Evolutionary conservation across 1,284 basidiomycete species (phyloP).

Genomic region (Tranzscheliella williamsii): DNA sequence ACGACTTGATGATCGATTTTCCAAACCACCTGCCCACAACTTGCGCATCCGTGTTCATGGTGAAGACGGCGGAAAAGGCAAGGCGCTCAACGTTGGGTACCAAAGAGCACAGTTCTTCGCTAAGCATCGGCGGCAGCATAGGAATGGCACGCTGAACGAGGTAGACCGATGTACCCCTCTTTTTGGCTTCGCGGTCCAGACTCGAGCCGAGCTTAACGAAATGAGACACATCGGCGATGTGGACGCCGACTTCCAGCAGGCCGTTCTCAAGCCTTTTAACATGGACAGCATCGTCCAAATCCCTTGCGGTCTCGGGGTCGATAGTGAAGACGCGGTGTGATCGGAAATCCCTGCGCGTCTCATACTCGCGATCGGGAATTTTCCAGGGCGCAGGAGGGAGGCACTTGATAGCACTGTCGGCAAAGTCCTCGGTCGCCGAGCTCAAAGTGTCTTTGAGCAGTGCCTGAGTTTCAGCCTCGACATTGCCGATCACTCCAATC

Average conservation of each 20-base stretch:
- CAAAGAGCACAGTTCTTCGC: conserved; percentile 90
- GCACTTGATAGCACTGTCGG: conserved; percentile 83
- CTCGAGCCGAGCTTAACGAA: conserved; percentile 94
- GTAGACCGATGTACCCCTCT: conserved; percentile 94
- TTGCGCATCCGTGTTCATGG: conserved; percentile 79
- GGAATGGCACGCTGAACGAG: conserved; percentile 92
- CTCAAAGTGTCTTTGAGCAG: conserved; percentile 93
- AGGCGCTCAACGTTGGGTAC: conserved; percentile 83
- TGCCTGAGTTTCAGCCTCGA: conserved; percentile 96
- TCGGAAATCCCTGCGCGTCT: conserved; percentile 83
- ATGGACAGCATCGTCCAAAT: conserved; percentile 92
- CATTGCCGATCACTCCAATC: conserved; percentile 95
- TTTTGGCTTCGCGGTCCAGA: conserved; percentile 94
- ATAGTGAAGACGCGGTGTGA: conserved; percentile 86
- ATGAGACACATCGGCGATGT: conserved; percentile 92
- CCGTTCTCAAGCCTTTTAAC: conserved; percentile 86
- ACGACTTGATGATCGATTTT: conserved; percentile 87
- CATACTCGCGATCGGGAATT: conserved; percentile 87
- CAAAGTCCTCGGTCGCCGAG: conserved; percentile 57
- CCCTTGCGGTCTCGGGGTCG: conserved; percentile 85
- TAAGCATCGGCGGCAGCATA: conserved; percentile 89
- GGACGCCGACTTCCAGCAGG: conserved; percentile 85
- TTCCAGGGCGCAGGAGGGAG: conserved; percentile 92
- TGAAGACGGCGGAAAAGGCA: conserved; percentile 74
- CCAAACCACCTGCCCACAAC: conserved; percentile 88